phyloP scores from a whole-genome alignment of 1,284 basidiomycete genomes.

The Neolentinus lepideus region DNA sequence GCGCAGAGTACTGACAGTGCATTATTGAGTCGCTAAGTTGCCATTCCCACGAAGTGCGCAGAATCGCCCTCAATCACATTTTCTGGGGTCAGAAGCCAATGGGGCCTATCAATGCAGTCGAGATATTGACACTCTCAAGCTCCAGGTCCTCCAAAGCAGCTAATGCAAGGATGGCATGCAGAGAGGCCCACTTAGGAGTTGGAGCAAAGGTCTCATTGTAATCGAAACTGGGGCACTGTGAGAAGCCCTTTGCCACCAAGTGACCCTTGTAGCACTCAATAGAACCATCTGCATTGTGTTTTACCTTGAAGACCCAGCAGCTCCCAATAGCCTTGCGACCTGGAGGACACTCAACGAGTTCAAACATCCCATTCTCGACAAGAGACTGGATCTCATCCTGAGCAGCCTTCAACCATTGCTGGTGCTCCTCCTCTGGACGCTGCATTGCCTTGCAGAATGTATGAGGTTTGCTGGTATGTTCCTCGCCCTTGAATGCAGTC shows the following conservation, averaged over 20 bases:
- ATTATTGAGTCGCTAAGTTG: no score
- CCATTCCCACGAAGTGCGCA: no score
- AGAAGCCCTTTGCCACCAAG: constrained; percentile 33
- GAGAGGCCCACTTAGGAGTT: no score
- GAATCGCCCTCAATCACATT: no score
- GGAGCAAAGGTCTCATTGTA: no score
- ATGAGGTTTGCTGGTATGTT: neutral
- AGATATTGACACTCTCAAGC: no score
- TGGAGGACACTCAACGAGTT: neutral
- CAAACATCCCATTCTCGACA: neutral
- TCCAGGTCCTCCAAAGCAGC: no score
- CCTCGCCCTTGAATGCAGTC: neutral
- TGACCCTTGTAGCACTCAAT: constrained; percentile 27
- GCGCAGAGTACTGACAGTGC: no score
- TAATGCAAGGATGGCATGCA: no score
- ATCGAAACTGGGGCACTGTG: no score
- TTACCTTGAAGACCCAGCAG: constrained; percentile 31
- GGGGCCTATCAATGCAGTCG: no score
- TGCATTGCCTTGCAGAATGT: neutral
- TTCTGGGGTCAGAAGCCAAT: no score
- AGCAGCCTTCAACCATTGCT: neutral
- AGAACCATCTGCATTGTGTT: constrained; percentile 26
- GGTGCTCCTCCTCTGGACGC: neutral
- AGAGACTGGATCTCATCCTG: neutral
- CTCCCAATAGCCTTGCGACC: neutral